Base-by-base conservation (phyloP, 2,329 filamentous ascomycete species). In the Lecanosticta acicola region DNA sequence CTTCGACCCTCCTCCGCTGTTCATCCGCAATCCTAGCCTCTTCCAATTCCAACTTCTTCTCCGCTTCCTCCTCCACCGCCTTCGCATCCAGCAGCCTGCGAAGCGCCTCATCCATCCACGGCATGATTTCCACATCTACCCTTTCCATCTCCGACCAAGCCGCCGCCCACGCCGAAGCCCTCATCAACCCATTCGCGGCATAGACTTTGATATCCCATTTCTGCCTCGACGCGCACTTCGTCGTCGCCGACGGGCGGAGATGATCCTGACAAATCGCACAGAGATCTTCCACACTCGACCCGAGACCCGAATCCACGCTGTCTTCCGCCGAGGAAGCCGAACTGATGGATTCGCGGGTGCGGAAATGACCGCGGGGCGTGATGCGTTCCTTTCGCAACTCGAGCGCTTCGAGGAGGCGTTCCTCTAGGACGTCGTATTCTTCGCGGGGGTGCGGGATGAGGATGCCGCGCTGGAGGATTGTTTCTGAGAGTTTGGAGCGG, bases 101-200 rank as follows among this genome's bases (percentile, higher is more conserved):
- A 10, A 84, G 62, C 1, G 72, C 67, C 0, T 77, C 65, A 14
- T 81, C 78, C 9, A 89, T 76, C 60, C 83, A 78, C 3, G 93
- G 85, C 58, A 86, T 80, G 42, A 98, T 80, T 66, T 97, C 91
- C 1, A 94, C 87, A 61, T 98, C 93, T 0, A 97, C 87, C n/a
- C 91, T 80, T 69, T 98, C 93, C 93, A 98, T 98, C 67, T 97
- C 91, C 57, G 81, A 85, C 91, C 91, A 98, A 48, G 87, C 91
- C 2, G 90, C 90, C 3, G 80, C 80, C 93, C 93, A 98, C 0
- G 93, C 91, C 0, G 88, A 88, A 3, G 87, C 83, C 48, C 83
- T 80, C 87, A 98, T 94, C 39, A 97, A 71, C 0, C 93, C 93
- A 66, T 97, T 98, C 42, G 89, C 91, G 1, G 93, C 93, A 61